These are phyloP conservation scores for Trichoderma afroharzianum DNA, from an alignment of 2,329 filamentous ascomycete species.

Conservation along the genomic window DNA sequence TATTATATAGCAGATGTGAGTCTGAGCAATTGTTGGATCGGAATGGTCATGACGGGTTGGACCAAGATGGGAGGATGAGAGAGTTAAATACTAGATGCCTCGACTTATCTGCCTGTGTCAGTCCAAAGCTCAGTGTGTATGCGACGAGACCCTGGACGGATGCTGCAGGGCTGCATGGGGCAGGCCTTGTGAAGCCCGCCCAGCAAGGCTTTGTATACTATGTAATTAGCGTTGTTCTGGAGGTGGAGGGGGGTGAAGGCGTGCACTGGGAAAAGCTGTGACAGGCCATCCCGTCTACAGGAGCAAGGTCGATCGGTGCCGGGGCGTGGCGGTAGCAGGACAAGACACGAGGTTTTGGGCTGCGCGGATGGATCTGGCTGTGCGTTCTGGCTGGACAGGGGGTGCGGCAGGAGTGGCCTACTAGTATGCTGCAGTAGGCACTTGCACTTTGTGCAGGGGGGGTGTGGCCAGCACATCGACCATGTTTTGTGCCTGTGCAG, in stretches of 20 bases:
- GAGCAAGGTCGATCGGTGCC: conserved; percentile 11
- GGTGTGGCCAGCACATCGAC: background rate
- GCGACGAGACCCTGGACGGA: conserved; percentile 15
- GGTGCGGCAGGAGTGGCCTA: conserved; percentile 6
- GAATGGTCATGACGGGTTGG: conserved; percentile 11
- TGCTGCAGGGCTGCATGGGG: conserved; percentile 19
- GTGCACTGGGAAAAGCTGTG: background rate
- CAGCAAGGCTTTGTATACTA: conserved; percentile 17
- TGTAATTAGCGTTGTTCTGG: conserved; percentile 16
- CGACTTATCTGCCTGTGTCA: conserved; percentile 13
- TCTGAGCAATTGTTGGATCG: conserved; percentile 12
- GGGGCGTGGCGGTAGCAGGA: background rate
- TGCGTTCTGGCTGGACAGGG: conserved; percentile 5
- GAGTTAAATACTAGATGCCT: conserved; percentile 18
- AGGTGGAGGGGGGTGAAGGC: background rate
- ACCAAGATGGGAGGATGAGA: conserved; percentile 16
- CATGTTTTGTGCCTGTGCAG: background rate
- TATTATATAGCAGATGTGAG: conserved; percentile 7
- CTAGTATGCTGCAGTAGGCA: background rate
- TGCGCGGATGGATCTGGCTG: conserved; percentile 15
- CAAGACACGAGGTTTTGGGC: background rate
- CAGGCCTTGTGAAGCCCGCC: conserved; percentile 13
- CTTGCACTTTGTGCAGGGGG: background rate
- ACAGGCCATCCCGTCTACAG: conserved; percentile 16
- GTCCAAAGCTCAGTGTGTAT: conserved; percentile 14